Evolutionary conservation across 768 basidiomycete genomes (phyloP), one percentile per base, ranked within the genome.

Genomic region (Hygrocybe coccinea): DNA sequence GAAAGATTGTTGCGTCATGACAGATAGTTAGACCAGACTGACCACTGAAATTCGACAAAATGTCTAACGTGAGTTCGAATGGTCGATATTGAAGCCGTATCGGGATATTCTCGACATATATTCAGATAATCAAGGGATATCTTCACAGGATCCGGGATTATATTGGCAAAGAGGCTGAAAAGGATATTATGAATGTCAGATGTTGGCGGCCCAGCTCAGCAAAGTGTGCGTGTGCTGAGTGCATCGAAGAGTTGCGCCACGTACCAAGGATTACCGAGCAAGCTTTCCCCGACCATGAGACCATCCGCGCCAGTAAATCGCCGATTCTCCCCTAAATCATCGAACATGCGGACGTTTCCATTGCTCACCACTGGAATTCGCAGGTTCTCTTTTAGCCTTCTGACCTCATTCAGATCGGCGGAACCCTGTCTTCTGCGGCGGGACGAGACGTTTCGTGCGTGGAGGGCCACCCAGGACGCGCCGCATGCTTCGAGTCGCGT

Each of bases 201-300:
- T n/a, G n/a, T n/a, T n/a, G n/a, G n/a, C n/a, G n/a, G 36, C 21
- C 44, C 11, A 46, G 6, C 5, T 8, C 5, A 5, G 14, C 2
- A 33, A 47, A n/a, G n/a, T 12, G 21, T 46, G 2, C 2, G 17
- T 19, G 45, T 41, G 37, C 17, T 29, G 29, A 10, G 17, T 45
- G 29, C 38, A 41, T 8, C 34, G 24, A 35, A 52, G 54, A 51
- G 10, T 44, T 38, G 38, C 24, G 19, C 29, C 22, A 67, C 76
- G 35, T 57, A 89, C 89, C 81, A 84, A 33, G 88, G 87, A 69
- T 91, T 89, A 15, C 79, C 81, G 4, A 89, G 73, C 34, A 91
- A 69, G n/a, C 81, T 79, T 64, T 91, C 89, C 8, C 86, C 89
- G 1, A 90, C 86, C 89, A 91, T 91, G 53, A 86, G 65, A 8